Conservation (phyloP, 2,329 filamentous ascomycete genomes). For the Penicillium sp. region DNA sequence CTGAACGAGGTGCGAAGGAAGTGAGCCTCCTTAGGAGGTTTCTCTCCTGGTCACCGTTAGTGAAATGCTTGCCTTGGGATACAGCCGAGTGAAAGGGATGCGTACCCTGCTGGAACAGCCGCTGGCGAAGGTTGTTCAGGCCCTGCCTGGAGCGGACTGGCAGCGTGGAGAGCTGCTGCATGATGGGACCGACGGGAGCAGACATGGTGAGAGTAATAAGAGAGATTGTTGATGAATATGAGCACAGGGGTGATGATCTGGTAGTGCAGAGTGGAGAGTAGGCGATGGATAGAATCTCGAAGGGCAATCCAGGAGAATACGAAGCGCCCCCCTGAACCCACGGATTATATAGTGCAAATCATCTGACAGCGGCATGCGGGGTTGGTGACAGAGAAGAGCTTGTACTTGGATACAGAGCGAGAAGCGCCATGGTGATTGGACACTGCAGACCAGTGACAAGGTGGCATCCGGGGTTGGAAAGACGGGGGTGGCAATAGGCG, state of each 20-base stretch:
- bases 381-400: constrained; percentile 16
- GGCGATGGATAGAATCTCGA: too few species aligned
- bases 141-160: constrained; percentile 26
- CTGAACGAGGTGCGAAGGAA: constrained; percentile 32
- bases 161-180: constrained; percentile 22
- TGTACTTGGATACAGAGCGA: too few species aligned
- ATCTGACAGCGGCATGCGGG: constrained; percentile 25
- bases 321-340: too few species aligned
- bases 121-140: constrained; percentile 23
- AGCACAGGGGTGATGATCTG: background rate
- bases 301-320: too few species aligned
- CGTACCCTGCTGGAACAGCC: constrained; percentile 29
- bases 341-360: constrained; percentile 23
- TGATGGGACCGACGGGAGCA: constrained; percentile 22
- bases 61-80: background rate
- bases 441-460: too few species aligned
- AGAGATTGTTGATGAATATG: constrained; percentile 4
- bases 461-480: too few species aligned
- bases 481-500: too few species aligned
- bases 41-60: constrained; percentile 25
- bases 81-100: background rate
- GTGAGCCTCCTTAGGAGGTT: constrained; percentile 27
- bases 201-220: constrained; percentile 17
- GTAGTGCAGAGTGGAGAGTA: constrained; percentile 14
- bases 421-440: too few species aligned